Evolutionary conservation across 1,284 basidiomycete genomes (phyloP).

Genomic region (Peniophora sp.): DNA sequence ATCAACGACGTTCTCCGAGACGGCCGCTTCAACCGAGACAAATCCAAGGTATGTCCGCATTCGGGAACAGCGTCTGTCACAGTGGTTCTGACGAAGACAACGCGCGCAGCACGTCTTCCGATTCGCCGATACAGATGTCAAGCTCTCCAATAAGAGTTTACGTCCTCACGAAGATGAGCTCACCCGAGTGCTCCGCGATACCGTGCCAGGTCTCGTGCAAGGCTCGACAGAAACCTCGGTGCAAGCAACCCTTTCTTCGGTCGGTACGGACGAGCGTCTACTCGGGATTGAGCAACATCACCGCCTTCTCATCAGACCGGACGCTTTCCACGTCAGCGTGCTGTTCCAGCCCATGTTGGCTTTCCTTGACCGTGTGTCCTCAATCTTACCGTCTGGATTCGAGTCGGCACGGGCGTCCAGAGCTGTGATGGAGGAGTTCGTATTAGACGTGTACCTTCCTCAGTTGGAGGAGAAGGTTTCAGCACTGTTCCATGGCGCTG

Average conservation of each 20-base stretch:
- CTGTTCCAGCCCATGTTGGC: conserved; percentile 90
- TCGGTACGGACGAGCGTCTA: conserved; percentile 64
- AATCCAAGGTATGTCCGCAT: conserved; percentile 51
- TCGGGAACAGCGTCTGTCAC: conserved; percentile 1
- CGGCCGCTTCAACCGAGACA: conserved; percentile 71
- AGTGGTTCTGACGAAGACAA: not conserved
- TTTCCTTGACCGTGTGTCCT: conserved; percentile 72
- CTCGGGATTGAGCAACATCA: conserved; percentile 73
- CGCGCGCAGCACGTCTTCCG: conserved; percentile 74
- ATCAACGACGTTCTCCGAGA: conserved; percentile 94
- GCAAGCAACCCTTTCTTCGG: conserved; percentile 51
- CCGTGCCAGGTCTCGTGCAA: conserved; percentile 90
- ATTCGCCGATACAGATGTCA: conserved; percentile 82
- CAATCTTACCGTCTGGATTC: conserved; percentile 66
- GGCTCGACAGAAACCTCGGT: conserved; percentile 52
- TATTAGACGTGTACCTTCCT: conserved; percentile 87
- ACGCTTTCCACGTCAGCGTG: conserved; percentile 92
- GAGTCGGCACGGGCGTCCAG: conserved; percentile 70
- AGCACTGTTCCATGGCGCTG: conserved; percentile 78
- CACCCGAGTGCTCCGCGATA: conserved; percentile 77
- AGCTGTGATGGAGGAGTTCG: conserved; percentile 87
- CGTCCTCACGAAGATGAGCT: conserved; percentile 81
- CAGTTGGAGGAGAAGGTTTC: conserved; percentile 95
- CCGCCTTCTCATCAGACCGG: conserved; percentile 80
- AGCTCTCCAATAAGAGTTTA: conserved; percentile 61